Evolutionary conservation across 2,329 filamentous ascomycete genomes (phyloP).

Genomic region (Apiospora sp.): DNA sequence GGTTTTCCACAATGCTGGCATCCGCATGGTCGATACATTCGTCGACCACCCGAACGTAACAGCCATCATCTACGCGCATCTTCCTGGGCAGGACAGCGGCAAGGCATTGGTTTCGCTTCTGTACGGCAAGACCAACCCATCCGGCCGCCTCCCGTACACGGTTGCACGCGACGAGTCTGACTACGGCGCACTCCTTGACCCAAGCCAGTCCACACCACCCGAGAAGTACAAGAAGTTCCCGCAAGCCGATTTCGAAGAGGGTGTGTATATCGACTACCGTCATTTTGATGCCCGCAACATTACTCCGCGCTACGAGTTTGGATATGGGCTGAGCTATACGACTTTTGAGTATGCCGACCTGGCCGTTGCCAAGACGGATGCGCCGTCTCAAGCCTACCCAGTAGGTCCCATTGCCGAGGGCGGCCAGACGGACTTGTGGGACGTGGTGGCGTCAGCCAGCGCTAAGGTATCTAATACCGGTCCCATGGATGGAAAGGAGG

Average conservation of each 20-base stretch:
- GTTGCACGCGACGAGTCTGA: constrained; percentile 51
- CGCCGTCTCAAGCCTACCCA: constrained; percentile 29
- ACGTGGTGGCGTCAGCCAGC: constrained; percentile 55
- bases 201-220: constrained; percentile 41
- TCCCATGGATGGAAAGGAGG: constrained; percentile 53
- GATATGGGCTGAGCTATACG: constrained; percentile 55
- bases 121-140: constrained; percentile 51
- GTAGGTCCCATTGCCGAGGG: constrained; percentile 46
- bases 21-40: constrained; percentile 56
- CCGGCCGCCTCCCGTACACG: constrained; percentile 54
- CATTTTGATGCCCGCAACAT: constrained; percentile 43
- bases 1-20: constrained; percentile 58
- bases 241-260: constrained; percentile 40
- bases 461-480: constrained; percentile 61
- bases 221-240: constrained; percentile 55
- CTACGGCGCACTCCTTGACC: constrained; percentile 47
- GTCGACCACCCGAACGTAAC: constrained; percentile 59
- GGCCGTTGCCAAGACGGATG: constrained; percentile 45
- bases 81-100: constrained; percentile 60
- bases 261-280: constrained; percentile 44
- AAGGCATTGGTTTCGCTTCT: constrained; percentile 49
- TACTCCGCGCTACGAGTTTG: constrained; percentile 44
- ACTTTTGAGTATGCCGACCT: constrained; percentile 61
- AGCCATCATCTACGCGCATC: constrained; percentile 56
- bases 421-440: constrained; percentile 64